Evolutionary conservation across 345 rosid species (phyloP).

Genomic region (Dipteronia sinensis): DNA sequence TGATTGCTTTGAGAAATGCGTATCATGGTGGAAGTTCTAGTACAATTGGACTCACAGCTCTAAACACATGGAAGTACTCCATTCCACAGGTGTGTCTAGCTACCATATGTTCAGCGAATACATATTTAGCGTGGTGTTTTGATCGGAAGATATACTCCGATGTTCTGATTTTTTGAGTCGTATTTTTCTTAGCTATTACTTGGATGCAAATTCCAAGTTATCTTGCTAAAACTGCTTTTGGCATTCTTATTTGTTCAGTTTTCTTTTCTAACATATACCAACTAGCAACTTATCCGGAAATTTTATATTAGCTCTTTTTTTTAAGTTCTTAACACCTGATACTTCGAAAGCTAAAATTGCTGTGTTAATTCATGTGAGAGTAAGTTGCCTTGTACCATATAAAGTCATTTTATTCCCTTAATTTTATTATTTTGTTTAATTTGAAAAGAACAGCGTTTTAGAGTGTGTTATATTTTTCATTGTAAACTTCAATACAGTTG

Average conservation of each 20-base stretch:
- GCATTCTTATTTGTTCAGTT: not conserved
- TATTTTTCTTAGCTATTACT: not conserved
- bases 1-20: slow-evolving; percentile 91
- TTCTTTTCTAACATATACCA: not conserved
- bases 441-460: too few relatives aligned
- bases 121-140: not conserved
- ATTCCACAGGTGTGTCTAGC: slow-evolving; percentile 72
- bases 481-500: too few relatives aligned
- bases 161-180: not conserved
- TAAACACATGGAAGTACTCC: slow-evolving; percentile 92
- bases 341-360: too few relatives aligned
- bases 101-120: not conserved
- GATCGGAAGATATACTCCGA: not conserved
- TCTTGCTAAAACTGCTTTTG: not conserved
- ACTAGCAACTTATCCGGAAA: not conserved
- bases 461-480: too few relatives aligned
- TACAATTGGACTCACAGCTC: slow-evolving; percentile 87
- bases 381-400: too few relatives aligned
- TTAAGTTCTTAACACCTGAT: too few relatives aligned
- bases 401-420: too few relatives aligned
- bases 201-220: not conserved
- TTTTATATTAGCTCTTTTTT: not conserved
- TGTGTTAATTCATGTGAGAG: too few relatives aligned
- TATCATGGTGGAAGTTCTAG: slow-evolving; percentile 96
- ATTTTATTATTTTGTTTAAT: too few relatives aligned